Evolutionary conservation across 768 basidiomycete species (phyloP).

Genomic region (Daedaleopsis nitida): DNA sequence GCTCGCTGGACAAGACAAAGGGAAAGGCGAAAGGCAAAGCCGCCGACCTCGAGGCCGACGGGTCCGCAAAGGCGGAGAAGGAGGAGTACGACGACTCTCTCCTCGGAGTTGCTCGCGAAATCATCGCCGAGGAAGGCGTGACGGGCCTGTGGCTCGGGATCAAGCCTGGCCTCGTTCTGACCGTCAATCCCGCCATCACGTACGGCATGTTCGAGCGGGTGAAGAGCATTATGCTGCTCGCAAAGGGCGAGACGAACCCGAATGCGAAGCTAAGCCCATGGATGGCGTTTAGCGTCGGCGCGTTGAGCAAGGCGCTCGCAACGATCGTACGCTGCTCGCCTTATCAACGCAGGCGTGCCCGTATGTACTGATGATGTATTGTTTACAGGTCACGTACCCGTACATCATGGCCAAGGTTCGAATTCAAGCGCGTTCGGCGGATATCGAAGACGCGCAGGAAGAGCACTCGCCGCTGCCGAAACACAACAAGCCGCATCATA

Average conservation of each 20-base stretch:
- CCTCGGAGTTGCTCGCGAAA: conserved; percentile 77
- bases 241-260: conserved; percentile 35
- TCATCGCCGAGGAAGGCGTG: conserved; percentile 86
- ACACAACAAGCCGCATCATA: conserved; percentile 45
- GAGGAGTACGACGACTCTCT: conserved; percentile 67
- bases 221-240: conserved; percentile 70
- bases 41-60: conserved; percentile 5
- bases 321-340: conserved; percentile 69
- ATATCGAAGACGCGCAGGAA: conserved; percentile 48
- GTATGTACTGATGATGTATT: too few species aligned
- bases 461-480: conserved; percentile 41
- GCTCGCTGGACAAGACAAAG: conserved; percentile 30
- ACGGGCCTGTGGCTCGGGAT: conserved; percentile 92
- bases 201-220: conserved; percentile 94
- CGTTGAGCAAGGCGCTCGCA: conserved; percentile 91
- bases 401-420: conserved; percentile 97
- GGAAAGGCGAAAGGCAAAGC: conserved; percentile 4
- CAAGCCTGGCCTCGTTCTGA: conserved; percentile 91
- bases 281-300: conserved; percentile 84
- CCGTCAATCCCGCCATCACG: conserved; percentile 96
- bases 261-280: conserved; percentile 72
- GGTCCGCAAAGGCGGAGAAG: conserved; percentile 15
- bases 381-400: conserved; percentile 81
- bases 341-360: neutral
- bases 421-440: conserved; percentile 81